Percentiles rank a stretch among this genome's conserved stretches.
These are phyloP conservation scores for Hordeum pubiflorum DNA, from an alignment of 202 grass and related monocot species.

Conservation along the genomic window DNA sequence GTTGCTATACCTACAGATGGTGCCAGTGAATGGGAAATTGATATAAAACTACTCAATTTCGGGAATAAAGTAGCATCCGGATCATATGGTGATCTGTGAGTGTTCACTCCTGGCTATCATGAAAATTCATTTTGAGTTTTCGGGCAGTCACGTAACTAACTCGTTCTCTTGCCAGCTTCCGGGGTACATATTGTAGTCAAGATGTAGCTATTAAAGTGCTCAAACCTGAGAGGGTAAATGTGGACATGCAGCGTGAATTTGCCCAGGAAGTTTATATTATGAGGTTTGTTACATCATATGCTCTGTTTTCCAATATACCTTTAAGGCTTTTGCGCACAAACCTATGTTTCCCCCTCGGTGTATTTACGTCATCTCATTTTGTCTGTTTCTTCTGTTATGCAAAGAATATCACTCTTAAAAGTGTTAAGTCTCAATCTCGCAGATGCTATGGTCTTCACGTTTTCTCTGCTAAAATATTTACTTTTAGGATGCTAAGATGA, in stretches of 20 bases:
- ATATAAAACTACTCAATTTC: constrained; percentile 63
- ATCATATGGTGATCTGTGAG: constrained; percentile 94
- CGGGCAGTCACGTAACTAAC: not conserved
- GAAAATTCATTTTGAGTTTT: constrained; percentile 21
- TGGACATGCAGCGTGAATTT: constrained; percentile 92
- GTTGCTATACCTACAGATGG: constrained; percentile 90
- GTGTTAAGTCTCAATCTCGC: not conserved
- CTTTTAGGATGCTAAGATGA: not conserved
- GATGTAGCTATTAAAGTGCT: constrained; percentile 98
- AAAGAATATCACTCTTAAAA: not conserved
- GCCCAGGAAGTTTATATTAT: constrained; percentile 99
- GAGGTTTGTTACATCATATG: constrained; percentile 43
- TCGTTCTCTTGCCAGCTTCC: constrained; percentile 55
- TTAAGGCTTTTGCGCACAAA: not conserved
- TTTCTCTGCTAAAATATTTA: not conserved
- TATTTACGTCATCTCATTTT: not conserved
- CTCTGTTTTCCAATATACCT: not conserved
- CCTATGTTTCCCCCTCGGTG: not conserved
- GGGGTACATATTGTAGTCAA: constrained; percentile 87
- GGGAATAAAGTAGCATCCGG: constrained; percentile 96
- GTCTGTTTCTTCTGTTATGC: constrained; percentile 24
- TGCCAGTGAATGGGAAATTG: constrained; percentile 93
- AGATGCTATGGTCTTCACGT: not conserved
- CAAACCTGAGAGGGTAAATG: constrained; percentile 79
- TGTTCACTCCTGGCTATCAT: constrained; percentile 26